phyloP scores from a whole-genome alignment of 129 eudicot genomes.

The Flaveria sonorensis region DNA sequence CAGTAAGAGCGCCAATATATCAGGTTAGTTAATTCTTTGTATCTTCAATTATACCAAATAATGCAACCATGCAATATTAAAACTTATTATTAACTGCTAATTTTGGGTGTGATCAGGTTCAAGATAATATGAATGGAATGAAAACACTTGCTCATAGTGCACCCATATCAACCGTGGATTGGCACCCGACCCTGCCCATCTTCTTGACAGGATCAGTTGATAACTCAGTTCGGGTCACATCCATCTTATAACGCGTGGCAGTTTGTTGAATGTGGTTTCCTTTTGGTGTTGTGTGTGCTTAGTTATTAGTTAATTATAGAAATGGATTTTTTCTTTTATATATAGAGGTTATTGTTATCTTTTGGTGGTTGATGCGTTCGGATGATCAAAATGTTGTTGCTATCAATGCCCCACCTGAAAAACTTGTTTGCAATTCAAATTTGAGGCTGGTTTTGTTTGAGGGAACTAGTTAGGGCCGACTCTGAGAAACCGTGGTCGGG shows the following conservation, averaged over 20 bases:
- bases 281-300: slow-evolving; percentile 24
- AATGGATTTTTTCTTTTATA: neutral
- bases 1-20: slow-evolving; percentile 84
- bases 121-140: slow-evolving; percentile 60
- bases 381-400: neutral
- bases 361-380: slow-evolving; percentile 1
- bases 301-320: slow-evolving; percentile 17
- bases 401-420: too few species aligned
- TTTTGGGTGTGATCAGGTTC: slow-evolving; percentile 49
- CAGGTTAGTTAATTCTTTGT: slow-evolving; percentile 51
- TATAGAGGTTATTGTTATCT: slow-evolving; percentile 12
- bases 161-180: slow-evolving; percentile 85
- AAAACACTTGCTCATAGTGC: slow-evolving; percentile 84
- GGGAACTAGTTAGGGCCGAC: neutral
- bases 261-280: slow-evolving; percentile 22
- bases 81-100: neutral
- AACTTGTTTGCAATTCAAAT: neutral
- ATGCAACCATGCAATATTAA: neutral
- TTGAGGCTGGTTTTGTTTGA: slow-evolving; percentile 1
- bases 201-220: slow-evolving; percentile 93
- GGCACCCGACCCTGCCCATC: slow-evolving; percentile 97
- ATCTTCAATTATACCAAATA: neutral
- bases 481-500: neutral
- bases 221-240: slow-evolving; percentile 86
- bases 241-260: slow-evolving; percentile 45